These are phyloP conservation scores for Epithele typhae DNA, from an alignment of 768 basidiomycete genomes.

Conservation along the genomic window DNA sequence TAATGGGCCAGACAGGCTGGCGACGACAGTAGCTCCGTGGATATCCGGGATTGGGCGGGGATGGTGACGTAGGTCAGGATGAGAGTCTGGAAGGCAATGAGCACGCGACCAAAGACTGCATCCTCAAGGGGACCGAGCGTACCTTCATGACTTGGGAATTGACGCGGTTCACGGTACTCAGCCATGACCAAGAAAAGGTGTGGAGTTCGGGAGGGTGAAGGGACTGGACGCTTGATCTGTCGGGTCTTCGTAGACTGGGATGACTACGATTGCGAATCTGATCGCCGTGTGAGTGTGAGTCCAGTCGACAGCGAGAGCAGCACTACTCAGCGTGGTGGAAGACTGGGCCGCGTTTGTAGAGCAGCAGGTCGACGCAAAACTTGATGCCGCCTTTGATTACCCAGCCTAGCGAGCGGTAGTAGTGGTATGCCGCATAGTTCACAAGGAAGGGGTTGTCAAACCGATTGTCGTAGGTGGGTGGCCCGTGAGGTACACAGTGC, in stretches of 20 bases:
- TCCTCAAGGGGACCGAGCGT: not conserved
- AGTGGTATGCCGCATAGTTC: conserved; percentile 88
- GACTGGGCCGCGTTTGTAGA: conserved; percentile 93
- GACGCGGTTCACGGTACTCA: conserved; percentile 94
- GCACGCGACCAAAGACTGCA: not conserved
- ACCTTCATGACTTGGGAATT: conserved; percentile 98
- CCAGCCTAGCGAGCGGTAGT: conserved; percentile 96
- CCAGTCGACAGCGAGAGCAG: not conserved
- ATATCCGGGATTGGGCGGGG: conserved; percentile 62
- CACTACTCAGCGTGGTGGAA: conserved; percentile 94
- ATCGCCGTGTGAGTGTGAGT: not conserved
- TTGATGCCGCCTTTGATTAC: conserved; percentile 95
- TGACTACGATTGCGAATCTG: conserved; percentile 88
- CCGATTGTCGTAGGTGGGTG: conserved; percentile 30
- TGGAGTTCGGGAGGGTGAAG: conserved; percentile 57
- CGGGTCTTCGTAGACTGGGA: conserved; percentile 86
- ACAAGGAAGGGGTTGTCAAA: conserved; percentile 93
- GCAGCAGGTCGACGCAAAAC: conserved; percentile 92
- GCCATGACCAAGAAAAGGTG: conserved; percentile 92
- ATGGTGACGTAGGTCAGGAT: conserved; percentile 91
- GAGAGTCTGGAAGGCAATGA: conserved; percentile 59
- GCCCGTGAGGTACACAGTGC: conserved; percentile 38
- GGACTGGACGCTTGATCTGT: conserved; percentile 64
- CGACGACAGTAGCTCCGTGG: conserved; percentile 48
- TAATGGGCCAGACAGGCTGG: conserved; percentile 77